Conservation (phyloP, 345 rosid genomes). For the Geranium rotundifolium region DNA sequence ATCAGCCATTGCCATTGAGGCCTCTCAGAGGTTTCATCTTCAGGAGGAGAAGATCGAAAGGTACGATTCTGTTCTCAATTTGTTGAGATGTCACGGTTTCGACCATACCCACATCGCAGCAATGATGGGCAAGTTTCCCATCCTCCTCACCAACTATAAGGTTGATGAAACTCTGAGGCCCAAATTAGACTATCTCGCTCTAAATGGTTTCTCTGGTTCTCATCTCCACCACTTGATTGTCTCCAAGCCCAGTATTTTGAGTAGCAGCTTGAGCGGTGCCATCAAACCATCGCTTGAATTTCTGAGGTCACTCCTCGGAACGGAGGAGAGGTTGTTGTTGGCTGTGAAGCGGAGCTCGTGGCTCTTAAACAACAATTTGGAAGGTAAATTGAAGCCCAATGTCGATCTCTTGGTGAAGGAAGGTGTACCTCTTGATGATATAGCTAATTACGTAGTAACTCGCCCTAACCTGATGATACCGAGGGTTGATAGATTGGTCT, state of each 20-base stretch:
- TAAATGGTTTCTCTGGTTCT: slow-evolving; percentile 12
- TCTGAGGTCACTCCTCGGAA: slow-evolving; percentile 5
- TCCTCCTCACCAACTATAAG: not conserved
- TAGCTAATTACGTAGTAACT: not conserved
- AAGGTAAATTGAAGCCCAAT: slow-evolving; percentile 10
- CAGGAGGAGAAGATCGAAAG: not conserved
- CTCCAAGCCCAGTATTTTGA: slow-evolving; percentile 6
- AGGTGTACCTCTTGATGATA: slow-evolving; percentile 7
- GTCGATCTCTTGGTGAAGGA: slow-evolving; percentile 10
- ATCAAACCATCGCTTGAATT: slow-evolving; percentile 13
- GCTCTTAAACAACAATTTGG: slow-evolving; percentile 5
- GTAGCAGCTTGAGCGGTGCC: not conserved
- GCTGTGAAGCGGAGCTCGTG: slow-evolving; percentile 12
- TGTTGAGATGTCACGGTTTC: slow-evolving; percentile 4
- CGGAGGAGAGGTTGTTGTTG: slow-evolving; percentile 3
- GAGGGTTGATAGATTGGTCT: slow-evolving; percentile 6
- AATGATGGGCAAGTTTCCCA: slow-evolving; percentile 10
- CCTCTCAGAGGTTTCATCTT: slow-evolving; percentile 9
- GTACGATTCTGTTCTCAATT: slow-evolving; percentile 7
- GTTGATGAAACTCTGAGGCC: slow-evolving; percentile 7
- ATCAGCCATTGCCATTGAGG: slow-evolving; percentile 13
- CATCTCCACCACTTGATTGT: slow-evolving; percentile 11
- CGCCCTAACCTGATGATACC: not conserved
- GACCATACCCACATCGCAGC: slow-evolving; percentile 4
- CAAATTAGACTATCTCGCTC: slow-evolving; percentile 12